These are phyloP conservation scores for Fagopyrum tataricum DNA, from an alignment of 148 eudicot species.

Conservation along the genomic window DNA sequence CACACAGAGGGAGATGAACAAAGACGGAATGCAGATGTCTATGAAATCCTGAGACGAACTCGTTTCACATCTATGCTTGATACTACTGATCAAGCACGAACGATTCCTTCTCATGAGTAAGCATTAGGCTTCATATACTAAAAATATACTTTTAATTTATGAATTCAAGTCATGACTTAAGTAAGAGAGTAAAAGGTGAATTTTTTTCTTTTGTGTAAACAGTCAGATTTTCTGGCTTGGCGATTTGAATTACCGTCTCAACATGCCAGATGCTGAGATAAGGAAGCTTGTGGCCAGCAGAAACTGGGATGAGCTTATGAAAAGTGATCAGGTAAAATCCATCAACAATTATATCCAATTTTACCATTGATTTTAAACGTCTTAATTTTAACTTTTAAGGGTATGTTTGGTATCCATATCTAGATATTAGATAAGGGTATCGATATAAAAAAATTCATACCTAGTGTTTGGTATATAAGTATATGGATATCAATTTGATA, in stretches of 20 bases:
- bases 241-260: conserved; percentile 92
- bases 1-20: conserved; percentile 71
- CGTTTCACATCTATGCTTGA: conserved; percentile 62
- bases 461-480: no score
- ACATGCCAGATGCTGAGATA: conserved; percentile 61
- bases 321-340: conserved; percentile 65
- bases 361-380: no score
- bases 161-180: no score
- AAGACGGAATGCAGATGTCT: conserved; percentile 73
- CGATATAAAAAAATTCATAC: no score
- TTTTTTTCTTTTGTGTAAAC: conserved; percentile 25
- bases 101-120: conserved; percentile 92
- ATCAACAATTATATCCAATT: background rate
- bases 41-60: conserved; percentile 72
- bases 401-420: no score
- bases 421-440: no score
- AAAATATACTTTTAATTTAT: no score
- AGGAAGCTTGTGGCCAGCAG: conserved; percentile 61
- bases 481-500: no score
- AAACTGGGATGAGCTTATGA: conserved; percentile 67
- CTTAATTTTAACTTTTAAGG: no score
- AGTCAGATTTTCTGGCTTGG: conserved; percentile 99
- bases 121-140: no score
- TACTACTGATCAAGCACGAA: conserved; percentile 43
- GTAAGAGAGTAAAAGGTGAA: background rate